phyloP scores from a whole-genome alignment of 2,329 filamentous ascomycete genomes.

The Fusarium sulawesiense region DNA sequence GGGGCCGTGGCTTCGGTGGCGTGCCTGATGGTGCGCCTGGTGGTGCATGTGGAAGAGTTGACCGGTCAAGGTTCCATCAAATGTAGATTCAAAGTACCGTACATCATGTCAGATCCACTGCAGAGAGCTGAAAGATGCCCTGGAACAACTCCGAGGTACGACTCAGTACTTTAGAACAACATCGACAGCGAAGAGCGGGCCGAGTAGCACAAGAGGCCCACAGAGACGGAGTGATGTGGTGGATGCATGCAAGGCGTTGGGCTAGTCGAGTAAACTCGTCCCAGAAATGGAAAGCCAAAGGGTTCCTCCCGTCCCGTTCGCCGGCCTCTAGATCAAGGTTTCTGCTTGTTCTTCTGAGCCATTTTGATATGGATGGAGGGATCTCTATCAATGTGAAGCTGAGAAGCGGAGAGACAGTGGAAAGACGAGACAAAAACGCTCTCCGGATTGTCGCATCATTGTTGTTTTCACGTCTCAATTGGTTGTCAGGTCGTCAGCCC shows the following conservation, averaged over 20 bases:
- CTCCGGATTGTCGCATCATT: constrained; percentile 19
- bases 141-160: constrained; percentile 1
- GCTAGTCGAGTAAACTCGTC: constrained; percentile 43
- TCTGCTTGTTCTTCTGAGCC: constrained; percentile 17
- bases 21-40: constrained; percentile 40
- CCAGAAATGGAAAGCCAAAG: constrained; percentile 42
- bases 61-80: constrained; percentile 23
- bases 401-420: background rate
- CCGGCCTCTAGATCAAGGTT: constrained; percentile 28
- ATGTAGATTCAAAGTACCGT: constrained; percentile 30
- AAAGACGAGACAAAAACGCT: constrained; percentile 12
- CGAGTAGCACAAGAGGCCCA: constrained; percentile 39
- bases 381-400: constrained; percentile 1
- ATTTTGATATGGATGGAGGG: constrained; percentile 6
- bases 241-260: constrained; percentile 46
- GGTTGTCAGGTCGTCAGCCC: constrained; percentile 37
- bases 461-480: constrained; percentile 33
- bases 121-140: constrained; percentile 3
- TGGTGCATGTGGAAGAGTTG: constrained; percentile 32
- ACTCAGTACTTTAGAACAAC: constrained; percentile 22
- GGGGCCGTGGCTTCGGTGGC: constrained; percentile 45
- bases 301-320: constrained; percentile 47
- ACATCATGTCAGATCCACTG: background rate
- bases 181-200: constrained; percentile 12
- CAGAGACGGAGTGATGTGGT: constrained; percentile 42